Conservation (phyloP, 2,329 filamentous ascomycete species). For the Curvularia sp. region DNA sequence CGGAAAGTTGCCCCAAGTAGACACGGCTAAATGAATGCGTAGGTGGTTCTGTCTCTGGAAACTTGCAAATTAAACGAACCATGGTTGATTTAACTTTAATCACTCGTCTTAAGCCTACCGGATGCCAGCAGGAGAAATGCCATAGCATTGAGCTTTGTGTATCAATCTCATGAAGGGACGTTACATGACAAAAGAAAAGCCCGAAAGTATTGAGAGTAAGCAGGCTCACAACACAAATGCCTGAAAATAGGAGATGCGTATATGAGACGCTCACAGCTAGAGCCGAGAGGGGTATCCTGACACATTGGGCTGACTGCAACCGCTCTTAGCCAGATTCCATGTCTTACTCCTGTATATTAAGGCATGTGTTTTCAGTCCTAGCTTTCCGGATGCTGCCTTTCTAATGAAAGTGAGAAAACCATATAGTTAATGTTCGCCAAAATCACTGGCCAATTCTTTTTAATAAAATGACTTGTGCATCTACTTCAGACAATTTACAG, state of each 20-base stretch:
- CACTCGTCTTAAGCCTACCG: background rate
- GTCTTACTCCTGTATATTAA: background rate
- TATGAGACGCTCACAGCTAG: background rate
- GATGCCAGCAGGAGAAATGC: background rate
- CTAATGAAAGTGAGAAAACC: background rate
- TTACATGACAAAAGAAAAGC: no score
- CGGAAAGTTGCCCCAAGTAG: no score
- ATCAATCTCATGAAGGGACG: background rate
- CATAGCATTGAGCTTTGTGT: background rate
- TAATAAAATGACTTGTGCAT: background rate
- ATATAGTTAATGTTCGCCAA: background rate
- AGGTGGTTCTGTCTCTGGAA: no score
- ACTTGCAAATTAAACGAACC: background rate
- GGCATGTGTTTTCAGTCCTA: background rate
- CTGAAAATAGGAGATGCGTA: background rate
- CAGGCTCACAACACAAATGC: background rate
- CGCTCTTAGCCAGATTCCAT: background rate
- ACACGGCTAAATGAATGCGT: no score
- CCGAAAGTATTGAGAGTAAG: background rate
- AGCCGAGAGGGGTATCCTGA: background rate
- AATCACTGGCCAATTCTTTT: background rate
- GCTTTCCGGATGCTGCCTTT: background rate
- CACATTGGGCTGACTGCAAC: background rate
- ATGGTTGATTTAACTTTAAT: background rate
- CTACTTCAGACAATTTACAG: no score